Percentiles rank a stretch among this genome's conserved stretches.
These are phyloP conservation scores for Annona cherimola DNA, from an alignment of 164 flowering plant species.

Conservation along the genomic window DNA sequence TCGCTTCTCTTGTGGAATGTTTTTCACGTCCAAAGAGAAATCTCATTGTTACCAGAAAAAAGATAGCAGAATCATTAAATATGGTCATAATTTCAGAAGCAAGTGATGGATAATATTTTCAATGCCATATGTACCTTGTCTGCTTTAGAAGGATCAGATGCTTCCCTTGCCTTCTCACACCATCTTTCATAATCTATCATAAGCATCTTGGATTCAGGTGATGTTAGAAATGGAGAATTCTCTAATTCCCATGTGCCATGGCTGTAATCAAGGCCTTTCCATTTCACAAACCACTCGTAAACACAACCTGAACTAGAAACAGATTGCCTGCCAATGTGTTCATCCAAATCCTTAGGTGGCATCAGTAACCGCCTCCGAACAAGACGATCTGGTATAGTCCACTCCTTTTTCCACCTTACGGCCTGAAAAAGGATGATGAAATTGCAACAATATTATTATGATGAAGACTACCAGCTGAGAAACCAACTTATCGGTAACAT, in stretches of 20 bases:
- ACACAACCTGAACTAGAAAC: neutral
- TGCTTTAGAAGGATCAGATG: conserved; percentile 15
- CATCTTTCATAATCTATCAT: conserved; percentile 50
- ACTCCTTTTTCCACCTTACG: conserved; percentile 43
- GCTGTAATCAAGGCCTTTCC: conserved; percentile 73
- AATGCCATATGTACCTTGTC: conserved; percentile 28
- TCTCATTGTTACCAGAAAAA: too few relatives aligned
- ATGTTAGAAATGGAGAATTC: conserved; percentile 38
- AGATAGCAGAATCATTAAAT: too few relatives aligned
- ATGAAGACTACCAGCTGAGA: neutral
- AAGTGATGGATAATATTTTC: neutral
- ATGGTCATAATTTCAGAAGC: neutral
- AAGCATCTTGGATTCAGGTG: conserved; percentile 39
- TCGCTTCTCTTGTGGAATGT: too few relatives aligned
- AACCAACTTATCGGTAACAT: neutral
- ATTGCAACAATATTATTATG: neutral
- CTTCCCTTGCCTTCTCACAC: conserved; percentile 28
- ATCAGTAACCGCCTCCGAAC: conserved; percentile 42
- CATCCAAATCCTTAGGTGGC: conserved; percentile 18
- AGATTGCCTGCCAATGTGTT: conserved; percentile 4
- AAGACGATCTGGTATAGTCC: conserved; percentile 66
- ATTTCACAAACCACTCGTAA: conserved; percentile 81
- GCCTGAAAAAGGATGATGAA: conserved; percentile 19
- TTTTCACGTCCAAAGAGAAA: too few relatives aligned
- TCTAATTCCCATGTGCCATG: conserved; percentile 76